Evolutionary conservation across 306 rosid genomes (phyloP).

Genomic region (Lathyrus aphaca): DNA sequence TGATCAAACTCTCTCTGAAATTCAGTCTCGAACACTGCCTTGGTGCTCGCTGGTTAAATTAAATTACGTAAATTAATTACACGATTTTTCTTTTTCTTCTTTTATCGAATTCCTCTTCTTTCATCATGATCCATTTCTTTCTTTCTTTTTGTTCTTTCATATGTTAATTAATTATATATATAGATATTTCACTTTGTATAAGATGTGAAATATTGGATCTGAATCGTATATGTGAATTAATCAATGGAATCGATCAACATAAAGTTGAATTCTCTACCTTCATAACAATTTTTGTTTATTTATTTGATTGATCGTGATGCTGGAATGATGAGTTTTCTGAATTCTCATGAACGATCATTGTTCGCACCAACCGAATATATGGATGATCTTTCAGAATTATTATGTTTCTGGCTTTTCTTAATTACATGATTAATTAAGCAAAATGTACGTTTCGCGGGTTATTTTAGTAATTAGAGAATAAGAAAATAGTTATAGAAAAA

Average conservation of each 20-base stretch:
- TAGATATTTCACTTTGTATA: conserved; percentile 40
- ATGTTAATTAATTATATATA: conserved; percentile 32
- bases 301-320: not conserved
- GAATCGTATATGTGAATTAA: conserved; percentile 39
- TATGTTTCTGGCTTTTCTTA: not conserved
- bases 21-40: conserved; percentile 2
- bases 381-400: not conserved
- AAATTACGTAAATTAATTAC: conserved; percentile 44
- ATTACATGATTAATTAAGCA: not conserved
- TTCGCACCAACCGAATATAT: not conserved
- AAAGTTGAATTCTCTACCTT: conserved; percentile 27
- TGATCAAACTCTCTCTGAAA: not conserved
- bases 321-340: not conserved
- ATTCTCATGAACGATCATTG: conserved; percentile 4
- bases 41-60: conserved; percentile 7
- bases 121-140: conserved; percentile 12
- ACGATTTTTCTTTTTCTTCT: conserved; percentile 38
- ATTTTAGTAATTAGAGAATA: not conserved
- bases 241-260: conserved; percentile 37
- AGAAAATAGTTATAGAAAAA: not conserved
- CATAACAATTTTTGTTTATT: not conserved
- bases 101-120: conserved; percentile 27
- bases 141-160: conserved; percentile 4
- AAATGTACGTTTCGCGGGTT: not conserved
- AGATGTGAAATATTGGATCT: conserved; percentile 54